Base-by-base conservation (phyloP, 2,329 filamentous ascomycete species). In the Penicillium aurantiogriseum region DNA sequence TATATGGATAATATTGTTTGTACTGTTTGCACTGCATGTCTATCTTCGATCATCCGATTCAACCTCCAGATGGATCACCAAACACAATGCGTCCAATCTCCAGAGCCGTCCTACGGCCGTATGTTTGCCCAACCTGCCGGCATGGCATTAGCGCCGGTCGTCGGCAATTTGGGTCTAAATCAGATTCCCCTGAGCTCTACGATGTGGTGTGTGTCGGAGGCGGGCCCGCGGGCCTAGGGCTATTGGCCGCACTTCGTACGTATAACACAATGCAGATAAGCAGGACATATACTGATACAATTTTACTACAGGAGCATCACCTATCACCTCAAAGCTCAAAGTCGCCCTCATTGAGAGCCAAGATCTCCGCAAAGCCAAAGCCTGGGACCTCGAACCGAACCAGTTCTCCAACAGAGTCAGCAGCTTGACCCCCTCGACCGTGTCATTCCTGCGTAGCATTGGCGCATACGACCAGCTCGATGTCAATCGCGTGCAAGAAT, bases 401-500 rank as follows among this genome's bases (percentile, higher is more conserved):
- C 81, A 85, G 66, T 99, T 88, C 79, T 96, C 93, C 58, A 97
- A 99, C 78, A 88, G 94, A 70, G 96, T 93, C 78, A 96, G 91
- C 79, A 97, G 93, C 49, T 82, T 99, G 56, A 99, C 94, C 0
- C 93, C 93, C 0, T 84, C 89, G 0, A 96, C 92, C 0, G 88
- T 91, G n/a, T 83, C 81, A 4, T 97, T 94, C 69, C 83, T 97
- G 62, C 82, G 90, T 70, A 80, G 83, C 5, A 94, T 96, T 59
- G 94, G 93, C 36, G 92, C 89, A 49, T 97, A 93, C 94, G 71
- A 81, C 7, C 86, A 95, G 70, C 79, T 97, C 59, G 83, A 90
- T 64, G 78, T 81, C 42, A 80, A 85, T 6, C 86, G 94, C 33
- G 85, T 94, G 35, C 92, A 97, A 77, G 84, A 87, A 0, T 99